Evolutionary conservation across 371 early-diverging fungal genomes (phyloP).

Genomic region (Lichtheimia ramosa): DNA sequence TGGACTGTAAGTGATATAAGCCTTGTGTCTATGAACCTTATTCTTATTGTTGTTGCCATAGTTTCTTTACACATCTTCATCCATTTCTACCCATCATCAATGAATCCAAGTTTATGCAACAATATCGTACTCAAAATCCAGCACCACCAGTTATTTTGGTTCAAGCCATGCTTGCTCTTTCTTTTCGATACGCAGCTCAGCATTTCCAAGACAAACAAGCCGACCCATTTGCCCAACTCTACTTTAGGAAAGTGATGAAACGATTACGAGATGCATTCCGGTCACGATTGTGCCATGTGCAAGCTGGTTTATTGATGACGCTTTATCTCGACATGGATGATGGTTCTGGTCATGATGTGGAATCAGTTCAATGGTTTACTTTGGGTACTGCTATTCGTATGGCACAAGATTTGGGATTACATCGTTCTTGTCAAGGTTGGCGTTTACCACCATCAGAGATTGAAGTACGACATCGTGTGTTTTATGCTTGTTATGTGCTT

Average conservation of each 20-base stretch:
- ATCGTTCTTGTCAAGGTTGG: conserved; percentile 58
- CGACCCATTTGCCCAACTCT: conserved; percentile 31
- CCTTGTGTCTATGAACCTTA: not conserved
- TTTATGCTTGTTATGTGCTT: conserved; percentile 61
- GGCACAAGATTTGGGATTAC: conserved; percentile 71
- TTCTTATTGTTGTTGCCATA: conserved; percentile 13
- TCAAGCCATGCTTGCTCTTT: conserved; percentile 53
- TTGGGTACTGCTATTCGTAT: conserved; percentile 66
- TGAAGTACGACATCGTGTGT: conserved; percentile 63
- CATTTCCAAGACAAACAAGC: conserved; percentile 34
- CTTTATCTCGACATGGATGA: conserved; percentile 48
- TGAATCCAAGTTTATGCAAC: conserved; percentile 48
- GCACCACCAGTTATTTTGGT: conserved; percentile 33
- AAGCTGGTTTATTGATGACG: conserved; percentile 42
- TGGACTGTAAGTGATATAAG: conserved; percentile 19
- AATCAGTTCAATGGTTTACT: conserved; percentile 54
- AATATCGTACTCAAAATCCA: conserved; percentile 26
- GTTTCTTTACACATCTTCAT: conserved; percentile 60
- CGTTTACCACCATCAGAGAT: conserved; percentile 52
- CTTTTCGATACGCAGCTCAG: conserved; percentile 40
- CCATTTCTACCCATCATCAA: conserved; percentile 59
- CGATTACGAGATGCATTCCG: conserved; percentile 30
- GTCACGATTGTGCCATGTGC: conserved; percentile 40
- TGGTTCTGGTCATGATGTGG: conserved; percentile 22
- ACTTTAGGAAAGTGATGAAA: conserved; percentile 38